Evolutionary conservation across 1,139 yeast species (phyloP).

Genomic region (Saccharomycopsis hybrid): DNA sequence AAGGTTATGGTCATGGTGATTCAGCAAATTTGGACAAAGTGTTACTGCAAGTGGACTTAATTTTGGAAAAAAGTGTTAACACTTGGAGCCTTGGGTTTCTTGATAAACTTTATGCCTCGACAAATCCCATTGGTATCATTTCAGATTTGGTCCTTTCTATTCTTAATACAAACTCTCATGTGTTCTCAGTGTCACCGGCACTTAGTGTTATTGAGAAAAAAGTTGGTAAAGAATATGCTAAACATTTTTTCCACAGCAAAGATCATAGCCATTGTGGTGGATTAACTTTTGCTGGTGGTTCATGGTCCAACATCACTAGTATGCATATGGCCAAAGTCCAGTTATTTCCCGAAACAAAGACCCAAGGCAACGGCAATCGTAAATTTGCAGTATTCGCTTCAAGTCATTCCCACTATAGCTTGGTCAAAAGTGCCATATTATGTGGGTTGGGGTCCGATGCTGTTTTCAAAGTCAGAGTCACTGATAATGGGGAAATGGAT

Average conservation of each 20-base stretch:
- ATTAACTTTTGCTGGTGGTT: slow-evolving; percentile 80
- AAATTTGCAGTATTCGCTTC: slow-evolving; percentile 69
- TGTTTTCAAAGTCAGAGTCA: slow-evolving; percentile 60
- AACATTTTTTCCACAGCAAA: slow-evolving; percentile 41
- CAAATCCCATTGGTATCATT: slow-evolving; percentile 77
- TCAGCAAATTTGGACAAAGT: slow-evolving; percentile 31
- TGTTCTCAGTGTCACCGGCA: slow-evolving; percentile 80
- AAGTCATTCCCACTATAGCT: slow-evolving; percentile 72
- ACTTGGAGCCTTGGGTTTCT: slow-evolving; percentile 87
- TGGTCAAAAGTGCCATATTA: slow-evolving; percentile 76
- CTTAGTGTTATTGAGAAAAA: slow-evolving; percentile 68
- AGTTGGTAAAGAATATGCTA: slow-evolving; percentile 64
- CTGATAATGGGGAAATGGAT: slow-evolving; percentile 51
- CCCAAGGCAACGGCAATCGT: slow-evolving; percentile 45
- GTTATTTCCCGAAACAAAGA: slow-evolving; percentile 64
- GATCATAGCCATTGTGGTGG: slow-evolving; percentile 61
- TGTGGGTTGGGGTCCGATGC: slow-evolving; percentile 62
- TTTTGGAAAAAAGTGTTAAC: slow-evolving; percentile 64
- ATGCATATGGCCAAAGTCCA: slow-evolving; percentile 70
- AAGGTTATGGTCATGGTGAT: slow-evolving; percentile 30
- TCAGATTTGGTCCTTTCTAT: slow-evolving; percentile 65
- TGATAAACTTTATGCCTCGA: slow-evolving; percentile 79
- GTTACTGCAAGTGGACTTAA: slow-evolving; percentile 45
- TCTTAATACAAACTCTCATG: slow-evolving; percentile 80
- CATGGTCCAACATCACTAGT: slow-evolving; percentile 79